phyloP scores from a whole-genome alignment of 176 grass and related monocot genomes.

The Zea luxurians region DNA sequence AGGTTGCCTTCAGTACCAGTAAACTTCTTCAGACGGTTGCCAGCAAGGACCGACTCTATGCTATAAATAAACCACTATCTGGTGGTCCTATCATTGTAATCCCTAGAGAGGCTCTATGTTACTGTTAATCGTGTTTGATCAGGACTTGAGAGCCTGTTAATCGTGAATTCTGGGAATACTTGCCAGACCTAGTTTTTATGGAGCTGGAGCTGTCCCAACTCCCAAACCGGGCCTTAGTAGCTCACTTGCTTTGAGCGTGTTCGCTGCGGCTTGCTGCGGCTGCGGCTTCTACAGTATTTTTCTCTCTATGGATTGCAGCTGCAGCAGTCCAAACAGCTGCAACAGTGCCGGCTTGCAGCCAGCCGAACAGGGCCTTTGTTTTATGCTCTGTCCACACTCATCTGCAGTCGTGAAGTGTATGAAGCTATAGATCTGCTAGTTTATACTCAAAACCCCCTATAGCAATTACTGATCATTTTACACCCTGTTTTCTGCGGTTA shows the following conservation, averaged over 20 bases:
- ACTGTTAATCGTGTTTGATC: slow-evolving; percentile 35
- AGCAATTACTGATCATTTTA: slow-evolving; percentile 3
- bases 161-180: slow-evolving; percentile 45
- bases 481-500: background rate
- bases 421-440: background rate
- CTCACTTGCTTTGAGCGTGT: slow-evolving; percentile 17
- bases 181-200: background rate
- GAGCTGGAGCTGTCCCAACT: no score
- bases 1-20: slow-evolving; percentile 70
- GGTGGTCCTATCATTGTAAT: slow-evolving; percentile 34
- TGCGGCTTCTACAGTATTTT: no score
- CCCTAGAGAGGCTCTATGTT: background rate
- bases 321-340: no score
- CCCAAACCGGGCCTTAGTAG: no score
- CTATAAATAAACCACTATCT: slow-evolving; percentile 47
- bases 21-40: slow-evolving; percentile 85
- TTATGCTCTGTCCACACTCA: background rate
- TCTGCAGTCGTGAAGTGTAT: background rate
- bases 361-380: no score
- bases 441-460: background rate
- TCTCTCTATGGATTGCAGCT: no score
- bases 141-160: slow-evolving; percentile 35
- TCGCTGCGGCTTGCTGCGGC: no score
- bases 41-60: slow-evolving; percentile 85
- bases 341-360: no score